Base-by-base conservation (phyloP, 371 early-diverging fungal genomes). In the Parasitella parasitica region DNA sequence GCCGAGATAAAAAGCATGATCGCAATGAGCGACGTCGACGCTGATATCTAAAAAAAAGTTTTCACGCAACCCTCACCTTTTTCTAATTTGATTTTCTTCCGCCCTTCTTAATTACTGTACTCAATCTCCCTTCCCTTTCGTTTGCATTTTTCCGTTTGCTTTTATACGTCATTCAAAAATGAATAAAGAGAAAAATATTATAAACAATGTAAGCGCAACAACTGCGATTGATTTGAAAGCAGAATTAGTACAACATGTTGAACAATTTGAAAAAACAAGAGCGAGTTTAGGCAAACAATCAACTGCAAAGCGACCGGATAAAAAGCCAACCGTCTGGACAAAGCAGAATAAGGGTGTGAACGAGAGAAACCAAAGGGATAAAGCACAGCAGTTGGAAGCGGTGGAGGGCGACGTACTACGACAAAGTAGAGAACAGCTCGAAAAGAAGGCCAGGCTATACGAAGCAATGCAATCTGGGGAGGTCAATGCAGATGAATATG, bases 371-470 rank as follows among this genome's bases (percentile, higher is more conserved):
- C 28, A 57, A 36, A 75, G 62, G 57, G 69, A 71, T 53, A 52
- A 38, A 58, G 64, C 2, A 49, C 30, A 41, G 9, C 69, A 26
- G 51, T 20, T 78, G 4, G 75, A 77, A 43, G 67, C 70, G 13
- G 76, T 77, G 6, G 68, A 77, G 18, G 62, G 36, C 13, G 66
- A 70, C 26, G 63, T 75, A 1, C 49, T 85, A 12, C 74, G 70
- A 11, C 66, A 75, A 20, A 79, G 86, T 36, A 78, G 78, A 71
- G 80, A 80, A 18, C 86, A 88, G 1, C 64, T 91, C 49, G 83
- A 88, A 62, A 79, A 86, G 3, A 91, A 91, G 55, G 83, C 89
- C 13, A 75, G 75, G 56, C 63, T 88, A 27, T 91, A 91, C 56
- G 89, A 89, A 50, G 70, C 66, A 38, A 70, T 78, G 77, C 55